Evolutionary conservation across 805 yeast species (phyloP).

Genomic region (Ogataea saltuana): DNA sequence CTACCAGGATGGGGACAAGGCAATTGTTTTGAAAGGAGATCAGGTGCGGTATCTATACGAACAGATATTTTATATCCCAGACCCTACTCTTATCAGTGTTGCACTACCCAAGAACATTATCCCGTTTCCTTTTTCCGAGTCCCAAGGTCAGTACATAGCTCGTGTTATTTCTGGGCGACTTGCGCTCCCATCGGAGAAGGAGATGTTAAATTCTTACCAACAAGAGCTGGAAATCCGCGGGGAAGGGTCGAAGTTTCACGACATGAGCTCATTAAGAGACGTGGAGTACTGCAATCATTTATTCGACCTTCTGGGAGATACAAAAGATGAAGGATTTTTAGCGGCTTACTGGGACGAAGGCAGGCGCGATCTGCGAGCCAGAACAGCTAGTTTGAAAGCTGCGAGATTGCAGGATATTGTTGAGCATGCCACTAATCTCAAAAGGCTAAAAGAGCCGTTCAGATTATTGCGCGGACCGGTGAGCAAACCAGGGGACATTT

Average conservation of each 20-base stretch:
- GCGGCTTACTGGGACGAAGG: constrained; percentile 35
- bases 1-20: constrained; percentile 29
- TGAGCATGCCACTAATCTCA: constrained; percentile 31
- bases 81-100: constrained; percentile 44
- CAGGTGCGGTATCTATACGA: constrained; percentile 43
- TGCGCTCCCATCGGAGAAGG: constrained; percentile 39
- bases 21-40: constrained; percentile 37
- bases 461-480: constrained; percentile 23
- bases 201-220: constrained; percentile 38
- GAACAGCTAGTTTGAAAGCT: constrained; percentile 31
- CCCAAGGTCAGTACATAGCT: constrained; percentile 47
- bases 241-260: constrained; percentile 50
- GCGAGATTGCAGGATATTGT: constrained; percentile 31
- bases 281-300: constrained; percentile 55
- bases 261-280: constrained; percentile 56
- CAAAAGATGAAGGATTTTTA: constrained; percentile 37
- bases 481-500: no score
- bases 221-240: constrained; percentile 45
- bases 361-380: constrained; percentile 27
- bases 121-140: constrained; percentile 52
- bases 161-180: constrained; percentile 45
- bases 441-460: constrained; percentile 28
- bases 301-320: constrained; percentile 38
- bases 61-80: constrained; percentile 47
- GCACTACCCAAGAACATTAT: constrained; percentile 48